phyloP scores from a whole-genome alignment of 139 green algal species.

The Monoraphidium neglectum region DNA sequence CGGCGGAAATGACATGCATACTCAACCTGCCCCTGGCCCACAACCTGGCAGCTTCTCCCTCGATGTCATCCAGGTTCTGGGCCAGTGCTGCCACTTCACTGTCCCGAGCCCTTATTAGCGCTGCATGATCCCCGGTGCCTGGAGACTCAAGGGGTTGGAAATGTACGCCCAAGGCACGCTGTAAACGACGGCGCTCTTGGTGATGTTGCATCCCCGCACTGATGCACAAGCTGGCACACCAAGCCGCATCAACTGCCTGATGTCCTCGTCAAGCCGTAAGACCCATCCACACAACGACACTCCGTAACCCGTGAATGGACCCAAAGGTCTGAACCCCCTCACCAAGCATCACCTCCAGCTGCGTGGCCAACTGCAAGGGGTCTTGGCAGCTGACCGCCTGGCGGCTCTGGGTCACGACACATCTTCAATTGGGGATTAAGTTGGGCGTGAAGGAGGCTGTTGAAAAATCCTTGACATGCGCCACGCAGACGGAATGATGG shows the following conservation, averaged over 20 bases:
- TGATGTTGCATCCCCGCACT: not conserved
- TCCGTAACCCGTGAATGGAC: too few species aligned
- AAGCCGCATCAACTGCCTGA: not conserved
- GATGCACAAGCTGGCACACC: not conserved
- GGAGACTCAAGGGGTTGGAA: too few species aligned
- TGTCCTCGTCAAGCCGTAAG: constrained; percentile 1
- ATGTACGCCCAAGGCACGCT: too few species aligned
- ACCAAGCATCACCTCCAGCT: constrained; percentile 52
- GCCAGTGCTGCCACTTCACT: not conserved
- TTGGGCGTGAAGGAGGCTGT: too few species aligned
- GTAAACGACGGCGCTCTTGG: too few species aligned
- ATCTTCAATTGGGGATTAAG: constrained; percentile 20
- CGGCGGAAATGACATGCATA: too few species aligned
- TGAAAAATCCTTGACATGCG: too few species aligned
- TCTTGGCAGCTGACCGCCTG: constrained; percentile 48
- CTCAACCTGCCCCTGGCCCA: not conserved
- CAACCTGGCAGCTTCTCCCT: constrained; percentile 13
- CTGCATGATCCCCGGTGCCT: too few species aligned
- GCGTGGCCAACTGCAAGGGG: constrained; percentile 35
- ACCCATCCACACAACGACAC: too few species aligned
- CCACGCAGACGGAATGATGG: too few species aligned
- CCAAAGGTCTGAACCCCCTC: too few species aligned
- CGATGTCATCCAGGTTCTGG: not conserved
- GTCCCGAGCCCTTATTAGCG: constrained; percentile 15
- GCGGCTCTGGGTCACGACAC: constrained; percentile 60